A percentile compares a stretch with the other conserved stretches of the same genome.
phyloP scores from a whole-genome alignment of 495 filamentous ascomycete genomes.

The Rostrohypoxylon terebratum region DNA sequence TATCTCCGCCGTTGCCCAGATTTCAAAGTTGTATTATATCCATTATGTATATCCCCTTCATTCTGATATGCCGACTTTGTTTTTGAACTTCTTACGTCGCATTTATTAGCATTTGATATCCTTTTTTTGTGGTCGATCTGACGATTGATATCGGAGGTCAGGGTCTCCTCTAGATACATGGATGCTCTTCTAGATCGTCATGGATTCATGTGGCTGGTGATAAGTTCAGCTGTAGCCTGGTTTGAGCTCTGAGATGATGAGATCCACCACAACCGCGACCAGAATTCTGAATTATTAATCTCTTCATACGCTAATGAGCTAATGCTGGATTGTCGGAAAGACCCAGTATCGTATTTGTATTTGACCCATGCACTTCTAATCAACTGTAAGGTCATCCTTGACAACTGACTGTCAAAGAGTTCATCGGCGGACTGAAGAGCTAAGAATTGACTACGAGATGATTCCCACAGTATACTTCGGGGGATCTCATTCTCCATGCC shows the following conservation, averaged over 20 bases:
- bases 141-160: neutral
- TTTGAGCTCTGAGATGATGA: neutral
- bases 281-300: neutral
- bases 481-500: neutral
- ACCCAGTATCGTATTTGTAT: neutral
- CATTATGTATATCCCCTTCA: neutral
- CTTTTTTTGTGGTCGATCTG: neutral
- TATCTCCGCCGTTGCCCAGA: neutral
- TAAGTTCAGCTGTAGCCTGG: neutral
- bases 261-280: neutral
- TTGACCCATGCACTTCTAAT: neutral
- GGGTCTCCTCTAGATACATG: neutral
- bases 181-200: neutral
- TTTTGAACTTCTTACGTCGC: neutral
- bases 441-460: neutral
- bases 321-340: constrained; percentile 5
- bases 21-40: neutral
- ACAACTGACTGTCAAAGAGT: constrained; percentile 9
- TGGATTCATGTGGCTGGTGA: neutral
- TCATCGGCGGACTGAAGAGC: neutral
- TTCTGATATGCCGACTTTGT: constrained; percentile 7
- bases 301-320: constrained; percentile 2
- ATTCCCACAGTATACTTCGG: neutral
- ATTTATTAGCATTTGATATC: neutral
- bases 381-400: neutral